Base-by-base conservation (phyloP, 352 stramenopile species). In the Pythium angustatum region DNA sequence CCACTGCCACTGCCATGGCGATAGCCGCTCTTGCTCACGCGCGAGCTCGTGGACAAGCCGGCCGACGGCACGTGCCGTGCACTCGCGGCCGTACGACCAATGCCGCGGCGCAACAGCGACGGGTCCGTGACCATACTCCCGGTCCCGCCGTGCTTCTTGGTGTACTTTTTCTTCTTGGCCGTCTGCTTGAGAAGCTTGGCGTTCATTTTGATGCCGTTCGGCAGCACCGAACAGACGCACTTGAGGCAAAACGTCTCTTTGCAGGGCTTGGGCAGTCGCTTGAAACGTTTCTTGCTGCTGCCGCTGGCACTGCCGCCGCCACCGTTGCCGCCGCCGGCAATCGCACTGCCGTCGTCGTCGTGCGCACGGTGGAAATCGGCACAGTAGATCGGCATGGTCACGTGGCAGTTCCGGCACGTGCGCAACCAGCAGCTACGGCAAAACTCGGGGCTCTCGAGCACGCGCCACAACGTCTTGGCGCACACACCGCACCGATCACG, bases 311-410 rank as follows among this genome's bases (percentile, higher is more conserved):
- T n/a, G n/a, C n/a, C n/a, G n/a, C n/a, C n/a, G n/a, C n/a, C n/a
- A n/a, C n/a, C n/a, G n/a, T n/a, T n/a, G n/a, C n/a, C n/a, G n/a
- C n/a, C n/a, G n/a, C n/a, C n/a, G n/a, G n/a, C n/a, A n/a, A n/a
- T n/a, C n/a, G n/a, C n/a, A n/a, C n/a, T n/a, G n/a, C n/a, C 41
- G 27, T 73, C 66, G 38, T 69, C 60, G 41, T 68, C 66, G 28
- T 79, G 58, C 26, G 57, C 66, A 15, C 72, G 55, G 64, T 91
- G 81, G 27, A 75, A 80, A 28, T 93, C 77, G 8, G 79, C 82
- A 38, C 84, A 93, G 64, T 90, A 93, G 55, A 93, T 90, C 0
- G 84, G 84, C 53, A 85, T 81, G 15, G 71, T 85, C 24, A 90
- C 78, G 40, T 78, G 78, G 66, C 84, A 93, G 1, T 70, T 74